Base-by-base conservation (phyloP, 2,329 filamentous ascomycete species). In the Arthrobotrys conoides region DNA sequence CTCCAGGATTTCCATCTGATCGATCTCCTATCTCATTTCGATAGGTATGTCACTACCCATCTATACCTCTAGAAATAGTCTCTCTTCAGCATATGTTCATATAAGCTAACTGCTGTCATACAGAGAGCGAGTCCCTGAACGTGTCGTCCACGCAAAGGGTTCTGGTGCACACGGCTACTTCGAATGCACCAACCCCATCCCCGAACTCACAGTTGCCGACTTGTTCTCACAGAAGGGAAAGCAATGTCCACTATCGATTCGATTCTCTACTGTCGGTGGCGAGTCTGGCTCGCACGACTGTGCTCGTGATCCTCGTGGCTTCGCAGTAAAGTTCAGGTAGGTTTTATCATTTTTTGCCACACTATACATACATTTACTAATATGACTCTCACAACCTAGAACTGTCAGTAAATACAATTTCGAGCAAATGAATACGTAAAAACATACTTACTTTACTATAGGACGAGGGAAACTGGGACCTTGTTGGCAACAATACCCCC, bases 231-330 rank as follows among this genome's bases (percentile, higher is more conserved):
- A 88, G 71, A 86, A 89, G 67, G 92, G 91, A 81, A 93, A 93
- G 86, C 89, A 89, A 83, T 92, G 91, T 59, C 89, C 90, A 16
- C 84, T 91, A 79, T 87, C 91, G 0, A 87, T 88, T 51, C 89
- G 92, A 3, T 93, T 94, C 84, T 93, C 91, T 0, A 94, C 92
- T 0, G 91, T 93, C 3, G 91, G 91, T 83, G 91, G 91, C 76
- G 91, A 93, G 84, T 89, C 89, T 73, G 91, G 91, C 5, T 92
- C 90, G 3, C 87, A 91, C 72, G 91, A 93, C 82, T 90, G 89
- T 80, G 91, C 90, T 36, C 89, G 92, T 76, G 91, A 94, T 81
- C 91, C 91, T 9, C 87, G 91, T 82, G 92, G 92, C 0, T 93
- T 93, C 82, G 88, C 90, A 0, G 86, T 92, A 80, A 93, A 93